Evolutionary conservation across 2,329 filamentous ascomycete species (phyloP).

Genomic region (Cyphellophora attinorum): DNA sequence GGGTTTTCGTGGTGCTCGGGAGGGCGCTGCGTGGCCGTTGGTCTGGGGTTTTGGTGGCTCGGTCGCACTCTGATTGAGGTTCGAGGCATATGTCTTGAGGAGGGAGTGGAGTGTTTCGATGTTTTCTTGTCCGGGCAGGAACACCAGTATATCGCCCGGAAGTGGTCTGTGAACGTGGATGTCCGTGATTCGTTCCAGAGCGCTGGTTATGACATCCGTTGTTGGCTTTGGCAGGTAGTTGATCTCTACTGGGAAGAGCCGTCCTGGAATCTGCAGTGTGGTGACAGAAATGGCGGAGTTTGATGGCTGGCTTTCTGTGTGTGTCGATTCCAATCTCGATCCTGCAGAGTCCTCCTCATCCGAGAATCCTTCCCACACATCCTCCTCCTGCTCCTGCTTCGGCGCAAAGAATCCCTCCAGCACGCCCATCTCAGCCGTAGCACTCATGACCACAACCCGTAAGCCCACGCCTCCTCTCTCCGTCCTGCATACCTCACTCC

Average conservation of each 20-base stretch:
- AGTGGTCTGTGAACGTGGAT: slow-evolving; percentile 80
- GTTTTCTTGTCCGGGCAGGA: slow-evolving; percentile 85
- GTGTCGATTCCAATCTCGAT: slow-evolving; percentile 6
- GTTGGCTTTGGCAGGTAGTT: slow-evolving; percentile 66
- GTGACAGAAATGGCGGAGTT: slow-evolving; percentile 24
- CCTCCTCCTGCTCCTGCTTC: slow-evolving; percentile 4
- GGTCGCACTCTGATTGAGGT: slow-evolving; percentile 50
- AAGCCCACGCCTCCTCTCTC: slow-evolving; percentile 64
- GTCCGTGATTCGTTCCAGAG: slow-evolving; percentile 73
- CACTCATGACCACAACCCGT: slow-evolving; percentile 94
- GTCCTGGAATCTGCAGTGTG: slow-evolving; percentile 66
- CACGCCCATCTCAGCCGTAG: slow-evolving; percentile 78
- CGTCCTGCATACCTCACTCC: slow-evolving; percentile 40
- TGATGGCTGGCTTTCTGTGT: no score
- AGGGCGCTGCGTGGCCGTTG: slow-evolving; percentile 20
- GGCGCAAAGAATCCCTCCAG: slow-evolving; percentile 63
- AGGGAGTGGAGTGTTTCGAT: slow-evolving; percentile 74
- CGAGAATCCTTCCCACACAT: background rate
- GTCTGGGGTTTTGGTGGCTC: slow-evolving; percentile 36
- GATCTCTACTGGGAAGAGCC: slow-evolving; percentile 75
- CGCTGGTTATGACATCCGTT: slow-evolving; percentile 69
- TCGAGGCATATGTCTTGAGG: slow-evolving; percentile 67
- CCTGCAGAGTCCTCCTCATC: slow-evolving; percentile 4
- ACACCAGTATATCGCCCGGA: slow-evolving; percentile 89
- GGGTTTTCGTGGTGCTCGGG: background rate